phyloP scores from a whole-genome alignment of 805 yeast genomes.

The Trichomonascus vanleenenianus region DNA sequence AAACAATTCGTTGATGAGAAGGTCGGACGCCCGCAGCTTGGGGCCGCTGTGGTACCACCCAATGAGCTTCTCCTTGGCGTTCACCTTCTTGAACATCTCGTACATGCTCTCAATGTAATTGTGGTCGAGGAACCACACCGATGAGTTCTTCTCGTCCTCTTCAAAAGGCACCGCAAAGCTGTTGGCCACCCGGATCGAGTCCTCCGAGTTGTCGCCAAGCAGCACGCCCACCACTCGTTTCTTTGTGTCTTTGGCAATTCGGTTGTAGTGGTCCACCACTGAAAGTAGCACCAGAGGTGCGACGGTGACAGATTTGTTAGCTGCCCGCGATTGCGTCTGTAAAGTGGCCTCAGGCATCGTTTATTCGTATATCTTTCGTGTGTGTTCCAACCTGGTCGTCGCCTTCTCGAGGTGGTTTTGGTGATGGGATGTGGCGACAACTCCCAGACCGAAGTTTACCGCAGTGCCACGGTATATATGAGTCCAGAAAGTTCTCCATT shows the following conservation, averaged over 20 bases:
- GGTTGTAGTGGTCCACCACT: conserved; percentile 89
- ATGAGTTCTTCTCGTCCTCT: conserved; percentile 86
- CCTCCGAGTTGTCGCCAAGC: conserved; percentile 64
- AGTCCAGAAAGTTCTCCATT: not conserved
- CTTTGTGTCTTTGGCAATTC: conserved; percentile 65
- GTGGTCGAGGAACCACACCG: conserved; percentile 96
- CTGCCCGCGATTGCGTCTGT: not conserved
- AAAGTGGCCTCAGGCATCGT: not conserved
- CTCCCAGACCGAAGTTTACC: not conserved
- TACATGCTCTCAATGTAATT: conserved; percentile 94
- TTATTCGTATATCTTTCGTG: not conserved
- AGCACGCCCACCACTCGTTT: conserved; percentile 93
- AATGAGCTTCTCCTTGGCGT: conserved; percentile 89
- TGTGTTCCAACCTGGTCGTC: not conserved
- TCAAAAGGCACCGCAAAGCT: conserved; percentile 97
- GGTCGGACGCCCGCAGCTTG: conserved; percentile 76
- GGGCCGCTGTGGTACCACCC: conserved; percentile 99
- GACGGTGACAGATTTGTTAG: conserved; percentile 55
- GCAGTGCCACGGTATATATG: not conserved
- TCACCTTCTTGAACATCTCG: conserved; percentile 95
- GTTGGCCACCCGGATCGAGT: conserved; percentile 68
- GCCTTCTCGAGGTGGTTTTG: not conserved
- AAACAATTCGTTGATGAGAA: conserved; percentile 85
- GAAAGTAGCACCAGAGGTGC: conserved; percentile 93
- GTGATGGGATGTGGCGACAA: not conserved